Evolutionary conservation across 139 green algal species (phyloP).

Genomic region (Coelastrella sp.): DNA sequence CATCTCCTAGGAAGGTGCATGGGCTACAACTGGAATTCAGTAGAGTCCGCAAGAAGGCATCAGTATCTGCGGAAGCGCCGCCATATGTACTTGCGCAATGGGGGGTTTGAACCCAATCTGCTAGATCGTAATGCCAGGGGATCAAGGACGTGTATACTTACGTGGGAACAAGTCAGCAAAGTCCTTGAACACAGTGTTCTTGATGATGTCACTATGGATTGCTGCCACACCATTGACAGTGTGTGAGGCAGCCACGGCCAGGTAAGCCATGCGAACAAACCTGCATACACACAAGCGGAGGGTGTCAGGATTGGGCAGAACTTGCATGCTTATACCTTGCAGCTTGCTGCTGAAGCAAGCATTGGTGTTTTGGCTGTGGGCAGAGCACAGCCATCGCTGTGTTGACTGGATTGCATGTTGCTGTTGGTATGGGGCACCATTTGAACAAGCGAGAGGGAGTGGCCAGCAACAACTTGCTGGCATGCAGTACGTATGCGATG

Average conservation of each 20-base stretch:
- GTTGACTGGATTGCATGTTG: too few relatives aligned
- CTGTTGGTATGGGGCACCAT: too few relatives aligned
- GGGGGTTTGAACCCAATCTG: not conserved
- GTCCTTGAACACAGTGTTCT: constrained; percentile 88
- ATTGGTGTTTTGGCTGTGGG: too few relatives aligned
- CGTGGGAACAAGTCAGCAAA: constrained; percentile 71
- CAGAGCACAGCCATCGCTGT: too few relatives aligned
- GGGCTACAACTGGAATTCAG: too few relatives aligned
- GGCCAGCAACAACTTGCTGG: too few relatives aligned
- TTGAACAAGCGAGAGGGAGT: too few relatives aligned
- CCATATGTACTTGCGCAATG: not conserved
- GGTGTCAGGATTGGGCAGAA: not conserved
- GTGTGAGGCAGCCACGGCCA: constrained; percentile 90
- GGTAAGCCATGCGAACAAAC: constrained; percentile 97
- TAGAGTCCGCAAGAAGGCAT: too few relatives aligned
- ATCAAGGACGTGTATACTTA: not conserved
- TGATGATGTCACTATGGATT: constrained; percentile 96
- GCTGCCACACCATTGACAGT: constrained; percentile 97
- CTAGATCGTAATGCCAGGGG: not conserved
- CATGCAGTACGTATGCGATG: too few relatives aligned
- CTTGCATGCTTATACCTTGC: too few relatives aligned
- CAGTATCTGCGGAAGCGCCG: too few relatives aligned
- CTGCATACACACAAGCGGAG: constrained; percentile 54
- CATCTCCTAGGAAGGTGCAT: too few relatives aligned
- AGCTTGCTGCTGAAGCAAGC: not conserved